These are phyloP conservation scores for Byssoonygena ceratinophila DNA, from an alignment of 2,329 filamentous ascomycete genomes.

Conservation along the genomic window DNA sequence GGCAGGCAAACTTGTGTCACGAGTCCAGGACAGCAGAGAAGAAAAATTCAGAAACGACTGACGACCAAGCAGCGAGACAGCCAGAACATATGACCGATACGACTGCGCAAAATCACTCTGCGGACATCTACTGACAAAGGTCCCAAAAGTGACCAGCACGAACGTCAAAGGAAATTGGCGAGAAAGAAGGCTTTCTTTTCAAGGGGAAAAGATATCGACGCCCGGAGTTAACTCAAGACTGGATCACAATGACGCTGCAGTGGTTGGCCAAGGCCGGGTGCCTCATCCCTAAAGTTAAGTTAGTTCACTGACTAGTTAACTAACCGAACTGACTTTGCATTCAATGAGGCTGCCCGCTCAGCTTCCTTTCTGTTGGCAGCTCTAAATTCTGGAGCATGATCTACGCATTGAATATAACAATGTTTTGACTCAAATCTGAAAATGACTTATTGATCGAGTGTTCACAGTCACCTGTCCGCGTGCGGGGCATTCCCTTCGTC, in stretches of 20 bases:
- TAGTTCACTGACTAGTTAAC: too few species aligned
- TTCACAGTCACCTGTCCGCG: not conserved
- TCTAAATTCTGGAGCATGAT: too few species aligned
- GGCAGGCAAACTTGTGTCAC: slow-evolving; percentile 2
- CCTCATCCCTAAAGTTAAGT: too few species aligned
- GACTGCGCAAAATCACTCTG: not conserved
- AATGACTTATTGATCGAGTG: not conserved
- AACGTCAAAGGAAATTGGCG: not conserved
- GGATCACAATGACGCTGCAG: not conserved
- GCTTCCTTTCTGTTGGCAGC: too few species aligned
- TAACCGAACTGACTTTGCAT: too few species aligned
- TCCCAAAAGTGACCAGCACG: not conserved
- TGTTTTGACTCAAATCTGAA: not conserved
- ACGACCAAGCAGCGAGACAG: not conserved
- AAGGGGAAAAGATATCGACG: not conserved
- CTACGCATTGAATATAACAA: too few species aligned
- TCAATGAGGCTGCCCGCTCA: too few species aligned
- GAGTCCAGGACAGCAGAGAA: not conserved
- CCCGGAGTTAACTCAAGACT: not conserved
- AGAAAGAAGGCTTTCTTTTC: not conserved
- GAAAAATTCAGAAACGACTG: not conserved
- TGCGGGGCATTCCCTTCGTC: not conserved
- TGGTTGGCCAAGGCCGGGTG: not conserved
- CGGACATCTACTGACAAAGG: not conserved
- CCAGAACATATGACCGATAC: not conserved